Conservation (phyloP, 2,329 filamentous ascomycete genomes). For the Sporothrix protearum region DNA sequence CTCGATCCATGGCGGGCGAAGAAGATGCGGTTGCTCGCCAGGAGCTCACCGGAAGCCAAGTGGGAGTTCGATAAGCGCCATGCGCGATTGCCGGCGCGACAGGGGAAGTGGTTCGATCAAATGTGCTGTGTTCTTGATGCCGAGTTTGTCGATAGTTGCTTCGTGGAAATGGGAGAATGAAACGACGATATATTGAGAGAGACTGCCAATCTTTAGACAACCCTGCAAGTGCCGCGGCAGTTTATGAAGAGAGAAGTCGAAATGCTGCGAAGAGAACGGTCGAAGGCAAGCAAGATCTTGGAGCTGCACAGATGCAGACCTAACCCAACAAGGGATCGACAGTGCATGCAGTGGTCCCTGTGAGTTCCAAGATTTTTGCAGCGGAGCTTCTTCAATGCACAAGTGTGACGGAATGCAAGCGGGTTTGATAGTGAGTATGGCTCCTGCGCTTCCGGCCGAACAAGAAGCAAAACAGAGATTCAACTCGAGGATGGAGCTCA, state of each 20-base stretch:
- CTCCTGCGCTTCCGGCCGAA: background rate
- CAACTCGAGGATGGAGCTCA: background rate
- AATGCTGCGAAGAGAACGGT: background rate
- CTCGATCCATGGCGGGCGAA: slow-evolving; percentile 35
- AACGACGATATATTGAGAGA: too few relatives aligned
- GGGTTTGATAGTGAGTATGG: background rate
- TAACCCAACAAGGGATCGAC: slow-evolving; percentile 20
- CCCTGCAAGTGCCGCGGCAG: background rate
- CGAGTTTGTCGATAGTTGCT: background rate
- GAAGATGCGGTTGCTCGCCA: background rate
- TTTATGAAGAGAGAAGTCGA: slow-evolving; percentile 1
- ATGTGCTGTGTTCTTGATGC: background rate
- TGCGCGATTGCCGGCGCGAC: slow-evolving; percentile 3
- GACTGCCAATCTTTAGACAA: background rate
- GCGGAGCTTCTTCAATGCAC: background rate
- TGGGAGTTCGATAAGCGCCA: background rate
- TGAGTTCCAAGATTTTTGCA: slow-evolving; percentile 22
- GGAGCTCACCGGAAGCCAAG: slow-evolving; percentile 13
- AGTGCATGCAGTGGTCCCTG: slow-evolving; percentile 20
- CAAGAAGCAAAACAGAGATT: background rate
- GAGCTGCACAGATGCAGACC: background rate
- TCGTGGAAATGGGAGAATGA: background rate
- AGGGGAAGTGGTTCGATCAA: background rate
- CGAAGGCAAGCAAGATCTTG: slow-evolving; percentile 8
- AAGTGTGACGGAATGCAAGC: background rate